Evolutionary conservation across 768 basidiomycete species (phyloP).

Genomic region (Arthromyces matolae): DNA sequence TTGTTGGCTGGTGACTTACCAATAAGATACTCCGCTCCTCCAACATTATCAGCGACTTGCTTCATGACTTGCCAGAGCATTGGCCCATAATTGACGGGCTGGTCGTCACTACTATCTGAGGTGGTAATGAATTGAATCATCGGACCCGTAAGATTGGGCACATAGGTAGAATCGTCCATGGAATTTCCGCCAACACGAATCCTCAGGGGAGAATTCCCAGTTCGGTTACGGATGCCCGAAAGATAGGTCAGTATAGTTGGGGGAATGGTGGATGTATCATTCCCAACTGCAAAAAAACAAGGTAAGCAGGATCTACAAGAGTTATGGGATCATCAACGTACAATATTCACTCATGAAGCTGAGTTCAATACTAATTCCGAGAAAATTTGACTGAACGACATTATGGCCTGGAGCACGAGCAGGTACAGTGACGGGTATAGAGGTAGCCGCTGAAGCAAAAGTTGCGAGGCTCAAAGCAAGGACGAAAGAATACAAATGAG

Average conservation of each 20-base stretch:
- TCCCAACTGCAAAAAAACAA: slow-evolving; percentile 38
- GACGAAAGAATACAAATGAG: slow-evolving; percentile 14
- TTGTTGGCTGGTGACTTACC: slow-evolving; percentile 17
- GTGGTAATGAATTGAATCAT: slow-evolving; percentile 38
- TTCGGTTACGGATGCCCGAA: slow-evolving; percentile 46
- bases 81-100: slow-evolving; percentile 45
- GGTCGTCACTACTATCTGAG: slow-evolving; percentile 38
- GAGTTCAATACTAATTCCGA: slow-evolving; percentile 65
- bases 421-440: slow-evolving; percentile 29
- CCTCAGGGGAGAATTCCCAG: slow-evolving; percentile 39
- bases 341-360: slow-evolving; percentile 58
- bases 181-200: slow-evolving; percentile 50
- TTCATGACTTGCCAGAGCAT: slow-evolving; percentile 45
- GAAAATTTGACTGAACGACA: slow-evolving; percentile 49
- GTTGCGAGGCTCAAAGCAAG: slow-evolving; percentile 5
- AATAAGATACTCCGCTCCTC: slow-evolving; percentile 30
- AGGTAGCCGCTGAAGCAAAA: slow-evolving; percentile 22
- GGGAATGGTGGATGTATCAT: slow-evolving; percentile 48
- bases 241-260: slow-evolving; percentile 56
- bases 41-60: slow-evolving; percentile 27
- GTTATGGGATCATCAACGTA: slow-evolving; percentile 22
- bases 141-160: slow-evolving; percentile 33
- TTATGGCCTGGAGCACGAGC: slow-evolving; percentile 30
- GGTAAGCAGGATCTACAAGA: not conserved
- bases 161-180: slow-evolving; percentile 42